A percentile compares a stretch with the other conserved stretches of the same genome.
Evolutionary conservation across 2,329 filamentous ascomycete genomes (phyloP).

Genomic region (Dactylonectria macrodidyma): DNA sequence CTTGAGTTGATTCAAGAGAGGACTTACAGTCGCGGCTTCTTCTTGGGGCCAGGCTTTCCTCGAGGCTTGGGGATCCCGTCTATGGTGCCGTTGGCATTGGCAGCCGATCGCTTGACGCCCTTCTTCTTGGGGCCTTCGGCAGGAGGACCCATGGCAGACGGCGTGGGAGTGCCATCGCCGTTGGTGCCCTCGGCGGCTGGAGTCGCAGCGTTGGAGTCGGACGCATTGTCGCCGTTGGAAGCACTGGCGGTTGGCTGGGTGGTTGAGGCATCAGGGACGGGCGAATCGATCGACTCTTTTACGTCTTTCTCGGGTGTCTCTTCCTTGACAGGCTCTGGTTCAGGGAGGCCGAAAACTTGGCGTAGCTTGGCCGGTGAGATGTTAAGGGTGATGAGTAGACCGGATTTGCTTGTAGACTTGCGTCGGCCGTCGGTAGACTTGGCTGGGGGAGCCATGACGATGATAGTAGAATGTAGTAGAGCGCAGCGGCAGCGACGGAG

Average conservation of each 20-base stretch:
- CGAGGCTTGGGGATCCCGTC: constrained; percentile 79
- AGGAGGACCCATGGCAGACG: constrained; percentile 72
- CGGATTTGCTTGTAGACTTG: constrained; percentile 55
- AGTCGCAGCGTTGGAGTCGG: constrained; percentile 73
- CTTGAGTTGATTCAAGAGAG: constrained; percentile 18
- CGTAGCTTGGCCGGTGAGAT: constrained; percentile 66
- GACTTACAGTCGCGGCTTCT: constrained; percentile 93
- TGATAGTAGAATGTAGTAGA: constrained; percentile 20
- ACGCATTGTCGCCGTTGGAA: constrained; percentile 69
- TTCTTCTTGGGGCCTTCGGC: constrained; percentile 80
- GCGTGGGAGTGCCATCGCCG: constrained; percentile 65
- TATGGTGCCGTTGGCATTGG: constrained; percentile 72
- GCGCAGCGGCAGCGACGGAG: constrained; percentile 3
- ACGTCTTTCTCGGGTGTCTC: constrained; percentile 57
- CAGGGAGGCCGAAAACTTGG: constrained; percentile 62
- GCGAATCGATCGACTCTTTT: constrained; percentile 61
- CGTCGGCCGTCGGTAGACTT: constrained; percentile 55
- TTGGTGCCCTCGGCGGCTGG: constrained; percentile 68
- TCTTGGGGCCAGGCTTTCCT: constrained; percentile 95
- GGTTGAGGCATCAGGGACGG: constrained; percentile 58
- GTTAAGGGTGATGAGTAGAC: constrained; percentile 66
- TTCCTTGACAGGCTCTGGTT: constrained; percentile 56
- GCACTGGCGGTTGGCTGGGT: constrained; percentile 52
- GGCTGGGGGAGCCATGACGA: constrained; percentile 53
- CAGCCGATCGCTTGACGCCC: constrained; percentile 78